A percentile compares a stretch with the other conserved stretches of the same genome.
These are phyloP conservation scores for Clarireedia hainanense DNA, from an alignment of 2,329 filamentous ascomycete genomes.

Conservation along the genomic window DNA sequence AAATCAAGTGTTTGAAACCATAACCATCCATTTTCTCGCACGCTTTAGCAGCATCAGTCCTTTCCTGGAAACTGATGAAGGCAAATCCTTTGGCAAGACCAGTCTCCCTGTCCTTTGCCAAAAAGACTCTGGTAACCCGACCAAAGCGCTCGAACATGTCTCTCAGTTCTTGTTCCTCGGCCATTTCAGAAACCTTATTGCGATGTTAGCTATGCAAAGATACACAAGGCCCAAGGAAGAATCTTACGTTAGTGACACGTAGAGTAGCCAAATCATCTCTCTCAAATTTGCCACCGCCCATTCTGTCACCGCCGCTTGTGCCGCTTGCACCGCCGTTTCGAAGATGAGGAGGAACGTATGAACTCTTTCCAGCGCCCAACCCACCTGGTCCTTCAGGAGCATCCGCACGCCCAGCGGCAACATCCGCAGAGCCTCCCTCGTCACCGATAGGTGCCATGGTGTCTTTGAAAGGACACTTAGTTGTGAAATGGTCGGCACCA, in stretches of 20 bases:
- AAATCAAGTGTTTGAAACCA: constrained; percentile 80
- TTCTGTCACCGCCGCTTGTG: constrained; percentile 65
- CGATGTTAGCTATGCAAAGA: constrained; percentile 12
- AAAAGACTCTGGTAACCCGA: constrained; percentile 91
- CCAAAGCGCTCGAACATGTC: constrained; percentile 98
- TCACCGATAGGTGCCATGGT: constrained; percentile 88
- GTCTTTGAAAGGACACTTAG: constrained; percentile 98
- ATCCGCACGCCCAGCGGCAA: constrained; percentile 41
- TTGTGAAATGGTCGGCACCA: constrained; percentile 97
- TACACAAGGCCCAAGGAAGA: background rate
- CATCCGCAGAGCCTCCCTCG: constrained; percentile 42
- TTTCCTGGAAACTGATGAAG: constrained; percentile 94
- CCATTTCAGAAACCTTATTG: constrained; percentile 82
- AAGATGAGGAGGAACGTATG: constrained; percentile 91
- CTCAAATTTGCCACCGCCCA: constrained; percentile 83
- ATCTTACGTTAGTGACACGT: constrained; percentile 90
- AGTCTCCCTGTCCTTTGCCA: constrained; percentile 96
- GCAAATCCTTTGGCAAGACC: constrained; percentile 96
- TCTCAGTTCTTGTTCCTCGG: constrained; percentile 89
- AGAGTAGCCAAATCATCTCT: constrained; percentile 94
- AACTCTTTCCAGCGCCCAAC: constrained; percentile 61
- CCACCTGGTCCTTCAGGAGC: constrained; percentile 43
- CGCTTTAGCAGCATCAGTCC: constrained; percentile 81
- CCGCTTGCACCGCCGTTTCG: constrained; percentile 57
- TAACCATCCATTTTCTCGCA: constrained; percentile 98